Base-by-base conservation (phyloP, 2,329 filamentous ascomycete genomes). In the Aspergillus floridensis region DNA sequence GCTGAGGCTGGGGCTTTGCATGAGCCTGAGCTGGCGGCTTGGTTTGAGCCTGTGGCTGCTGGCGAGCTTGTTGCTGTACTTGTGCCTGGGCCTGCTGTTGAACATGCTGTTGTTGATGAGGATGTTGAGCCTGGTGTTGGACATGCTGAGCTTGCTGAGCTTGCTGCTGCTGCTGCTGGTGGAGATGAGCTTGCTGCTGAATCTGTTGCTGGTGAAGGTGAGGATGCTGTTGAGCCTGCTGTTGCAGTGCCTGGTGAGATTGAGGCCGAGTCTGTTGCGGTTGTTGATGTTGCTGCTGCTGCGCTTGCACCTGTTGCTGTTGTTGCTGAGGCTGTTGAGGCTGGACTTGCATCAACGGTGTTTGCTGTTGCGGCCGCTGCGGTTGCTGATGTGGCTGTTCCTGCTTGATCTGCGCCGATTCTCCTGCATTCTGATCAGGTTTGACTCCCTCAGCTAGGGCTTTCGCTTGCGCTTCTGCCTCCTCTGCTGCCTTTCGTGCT, bases 401-500 rank as follows among this genome's bases (percentile, higher is more conserved):
- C 24, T 35, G 53, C 38, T 44, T 12, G 5, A 16, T 16, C 38
- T 44, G 38, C 8, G 38, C 5, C 6, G 38, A 16, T 19, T 44
- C 12, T 29, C 26, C 26, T 48, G 26, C n/a, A 55, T 26, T 44
- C 47, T 48, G 38, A 32, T 12, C 11, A 19, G 19, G 53, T 4
- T 47, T 41, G 12, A 26, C 38, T n/a, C 53, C 52, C 21, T 53
- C 41, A 11, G 12, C 26, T n/a, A 46, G 53, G 7, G 19, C 53
- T 50, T 46, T 49, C 5, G 46, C 49, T 19, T 65, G 62, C 16
- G 66, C 69, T 5, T 65, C 65, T 46, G 56, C 67, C 5, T 66
- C 62, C 2, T 68, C 67, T 8, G 63, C 69, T 0, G 69, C 70
- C 62, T 32, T 66, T 55, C 19, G 69, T 4, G 71, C 71, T 5